Evolutionary conservation across 2,329 filamentous ascomycete genomes (phyloP).

Genomic region (Beauveria sp.): DNA sequence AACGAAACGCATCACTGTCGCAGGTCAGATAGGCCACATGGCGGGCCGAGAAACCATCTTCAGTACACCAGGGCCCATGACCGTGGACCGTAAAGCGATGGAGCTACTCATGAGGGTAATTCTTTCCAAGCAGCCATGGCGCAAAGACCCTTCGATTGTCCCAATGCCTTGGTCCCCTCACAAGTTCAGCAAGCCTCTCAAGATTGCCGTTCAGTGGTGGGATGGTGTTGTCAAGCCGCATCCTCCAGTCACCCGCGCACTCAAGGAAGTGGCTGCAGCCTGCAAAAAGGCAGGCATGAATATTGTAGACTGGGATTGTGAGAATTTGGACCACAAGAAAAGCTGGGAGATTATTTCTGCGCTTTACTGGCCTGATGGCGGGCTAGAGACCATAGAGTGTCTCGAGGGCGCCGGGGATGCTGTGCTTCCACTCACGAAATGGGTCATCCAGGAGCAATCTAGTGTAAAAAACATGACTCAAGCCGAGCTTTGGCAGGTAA

Average conservation of each 20-base stretch:
- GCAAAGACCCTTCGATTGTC: constrained; percentile 24
- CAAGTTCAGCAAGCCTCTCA: constrained; percentile 36
- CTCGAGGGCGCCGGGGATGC: constrained; percentile 50
- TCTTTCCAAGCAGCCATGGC: constrained; percentile 25
- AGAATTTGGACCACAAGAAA: constrained; percentile 43
- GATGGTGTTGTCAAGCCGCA: constrained; percentile 54
- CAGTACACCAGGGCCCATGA: constrained; percentile 26
- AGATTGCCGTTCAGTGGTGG: constrained; percentile 52
- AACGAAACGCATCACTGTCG: constrained; percentile 22
- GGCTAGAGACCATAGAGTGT: constrained; percentile 39
- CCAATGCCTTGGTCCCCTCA: constrained; percentile 28
- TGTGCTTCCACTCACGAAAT: constrained; percentile 47
- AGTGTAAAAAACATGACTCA: constrained; percentile 33
- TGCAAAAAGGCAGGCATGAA: constrained; percentile 43
- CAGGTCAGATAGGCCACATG: constrained; percentile 21
- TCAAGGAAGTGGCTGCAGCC: constrained; percentile 44
- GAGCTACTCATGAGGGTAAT: constrained; percentile 29
- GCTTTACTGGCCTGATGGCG: constrained; percentile 55
- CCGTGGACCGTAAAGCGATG: constrained; percentile 25
- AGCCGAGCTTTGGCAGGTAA: constrained; percentile 31
- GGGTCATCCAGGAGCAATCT: constrained; percentile 48
- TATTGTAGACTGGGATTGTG: constrained; percentile 44
- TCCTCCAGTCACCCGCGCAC: constrained; percentile 48
- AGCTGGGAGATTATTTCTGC: constrained; percentile 36
- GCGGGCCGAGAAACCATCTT: constrained; percentile 28